These are phyloP conservation scores for Evansstolkia leycettana DNA, from an alignment of 495 filamentous ascomycete genomes.

Conservation along the genomic window DNA sequence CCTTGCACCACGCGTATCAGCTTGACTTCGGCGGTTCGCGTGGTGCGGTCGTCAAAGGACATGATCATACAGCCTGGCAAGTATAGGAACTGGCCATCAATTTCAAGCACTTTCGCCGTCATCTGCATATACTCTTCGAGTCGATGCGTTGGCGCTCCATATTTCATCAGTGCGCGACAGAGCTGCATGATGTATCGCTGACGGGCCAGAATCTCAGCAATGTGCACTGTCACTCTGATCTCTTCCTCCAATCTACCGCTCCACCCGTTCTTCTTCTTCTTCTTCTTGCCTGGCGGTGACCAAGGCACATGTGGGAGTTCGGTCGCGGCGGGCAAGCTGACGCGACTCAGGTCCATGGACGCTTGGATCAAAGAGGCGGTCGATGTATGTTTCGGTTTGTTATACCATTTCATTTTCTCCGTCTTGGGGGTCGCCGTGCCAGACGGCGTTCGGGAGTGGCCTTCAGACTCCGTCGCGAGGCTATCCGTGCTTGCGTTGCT, in stretches of 20 bases:
- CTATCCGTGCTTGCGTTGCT: constrained; percentile 1
- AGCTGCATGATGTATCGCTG: constrained; percentile 77
- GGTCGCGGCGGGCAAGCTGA: constrained; percentile 20
- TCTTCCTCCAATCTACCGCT: constrained; percentile 36
- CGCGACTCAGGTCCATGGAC: constrained; percentile 2
- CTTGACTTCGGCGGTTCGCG: constrained; percentile 82
- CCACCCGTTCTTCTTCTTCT: constrained; percentile 7
- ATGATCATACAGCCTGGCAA: constrained; percentile 89
- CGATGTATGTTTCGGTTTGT: constrained; percentile 15
- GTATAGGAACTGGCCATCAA: constrained; percentile 82
- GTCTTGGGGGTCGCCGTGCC: constrained; percentile 12
- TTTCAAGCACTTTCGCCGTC: constrained; percentile 72
- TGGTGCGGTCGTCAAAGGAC: constrained; percentile 77
- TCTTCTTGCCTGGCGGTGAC: constrained; percentile 17
- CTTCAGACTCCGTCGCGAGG: background rate
- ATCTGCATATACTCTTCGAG: constrained; percentile 78
- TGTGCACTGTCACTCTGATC: constrained; percentile 70
- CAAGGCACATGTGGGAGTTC: constrained; percentile 16
- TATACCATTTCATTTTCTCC: constrained; percentile 23
- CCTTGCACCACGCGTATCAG: constrained; percentile 63
- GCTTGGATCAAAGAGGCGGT: constrained; percentile 14
- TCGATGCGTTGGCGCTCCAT: constrained; percentile 62
- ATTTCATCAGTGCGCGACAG: constrained; percentile 71
- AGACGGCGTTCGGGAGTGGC: constrained; percentile 1
- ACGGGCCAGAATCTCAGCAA: constrained; percentile 67